phyloP scores from a whole-genome alignment of 2,329 filamentous ascomycete species.

The Aspergillus jensenii region DNA sequence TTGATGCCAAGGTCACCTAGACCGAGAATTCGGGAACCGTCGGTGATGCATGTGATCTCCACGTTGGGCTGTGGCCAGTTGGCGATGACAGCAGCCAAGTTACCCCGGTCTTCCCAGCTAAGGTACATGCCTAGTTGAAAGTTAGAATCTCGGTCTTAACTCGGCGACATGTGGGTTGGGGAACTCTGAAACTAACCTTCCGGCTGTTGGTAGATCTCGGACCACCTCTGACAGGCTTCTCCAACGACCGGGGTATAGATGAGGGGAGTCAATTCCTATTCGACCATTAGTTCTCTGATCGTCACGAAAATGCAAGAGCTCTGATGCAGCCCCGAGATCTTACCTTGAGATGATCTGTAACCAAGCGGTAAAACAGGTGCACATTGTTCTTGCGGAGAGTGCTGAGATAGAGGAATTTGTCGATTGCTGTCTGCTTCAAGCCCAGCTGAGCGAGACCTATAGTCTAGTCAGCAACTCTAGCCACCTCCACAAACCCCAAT shows the following conservation, averaged over 20 bases:
- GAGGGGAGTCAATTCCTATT: conserved; percentile 48
- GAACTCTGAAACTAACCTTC: conserved; percentile 59
- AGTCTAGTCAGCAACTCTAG: conserved; percentile 9
- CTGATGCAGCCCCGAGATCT: neutral
- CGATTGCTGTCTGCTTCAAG: conserved; percentile 47
- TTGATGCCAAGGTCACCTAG: conserved; percentile 95
- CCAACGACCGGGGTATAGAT: conserved; percentile 64
- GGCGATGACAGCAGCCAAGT: conserved; percentile 80
- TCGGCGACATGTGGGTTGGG: conserved; percentile 17
- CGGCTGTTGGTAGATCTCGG: conserved; percentile 89
- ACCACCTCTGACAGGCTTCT: conserved; percentile 95
- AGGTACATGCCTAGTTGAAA: conserved; percentile 71
- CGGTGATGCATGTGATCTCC: conserved; percentile 94
- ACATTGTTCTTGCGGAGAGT: conserved; percentile 53
- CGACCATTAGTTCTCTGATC: conserved; percentile 16
- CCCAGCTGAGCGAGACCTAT: conserved; percentile 47
- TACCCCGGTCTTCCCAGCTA: conserved; percentile 89
- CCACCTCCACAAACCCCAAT: neutral
- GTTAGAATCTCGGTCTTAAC: conserved; percentile 25
- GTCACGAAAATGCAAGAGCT: neutral
- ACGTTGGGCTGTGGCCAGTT: conserved; percentile 92
- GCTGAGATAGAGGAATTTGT: conserved; percentile 52
- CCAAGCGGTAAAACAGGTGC: conserved; percentile 53
- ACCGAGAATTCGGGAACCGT: conserved; percentile 87
- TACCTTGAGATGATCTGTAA: conserved; percentile 49